Percentiles rank a stretch among this genome's conserved stretches.
phyloP scores from a whole-genome alignment of 2,329 filamentous ascomycete genomes.

The Lachnellula hyalina region DNA sequence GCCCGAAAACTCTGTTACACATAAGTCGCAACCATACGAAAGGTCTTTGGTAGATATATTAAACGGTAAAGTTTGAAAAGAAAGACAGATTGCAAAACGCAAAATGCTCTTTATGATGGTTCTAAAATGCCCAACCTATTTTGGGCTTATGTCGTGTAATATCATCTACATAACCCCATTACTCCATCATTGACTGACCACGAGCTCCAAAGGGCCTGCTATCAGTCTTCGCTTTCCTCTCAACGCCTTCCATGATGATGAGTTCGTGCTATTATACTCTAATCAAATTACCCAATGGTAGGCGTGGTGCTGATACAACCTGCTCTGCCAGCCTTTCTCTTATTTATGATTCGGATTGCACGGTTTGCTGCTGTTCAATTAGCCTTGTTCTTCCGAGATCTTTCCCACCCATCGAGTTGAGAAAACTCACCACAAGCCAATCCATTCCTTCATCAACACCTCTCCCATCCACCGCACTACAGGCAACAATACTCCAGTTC shows the following conservation, averaged over 20 bases:
- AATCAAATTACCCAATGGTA: constrained; percentile 15
- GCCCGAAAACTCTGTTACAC: no score
- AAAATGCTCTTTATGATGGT: neutral
- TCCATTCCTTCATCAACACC: constrained; percentile 98
- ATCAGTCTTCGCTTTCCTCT: constrained; percentile 2
- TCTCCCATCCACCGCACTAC: constrained; percentile 90
- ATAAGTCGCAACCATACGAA: no score
- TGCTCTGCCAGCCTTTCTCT: constrained; percentile 1
- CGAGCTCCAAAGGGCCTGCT: neutral
- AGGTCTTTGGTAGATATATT: no score
- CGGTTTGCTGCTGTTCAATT: constrained; percentile 29
- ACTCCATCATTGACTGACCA: neutral
- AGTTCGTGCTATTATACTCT: constrained; percentile 5
- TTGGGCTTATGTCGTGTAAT: neutral
- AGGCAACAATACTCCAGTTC: constrained; percentile 99
- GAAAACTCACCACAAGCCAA: constrained; percentile 65
- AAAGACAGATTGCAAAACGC: neutral
- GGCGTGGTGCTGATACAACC: constrained; percentile 16
- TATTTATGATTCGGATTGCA: constrained; percentile 30
- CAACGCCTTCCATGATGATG: constrained; percentile 5
- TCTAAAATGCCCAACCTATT: neutral
- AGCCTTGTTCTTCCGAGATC: constrained; percentile 3
- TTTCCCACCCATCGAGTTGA: neutral
- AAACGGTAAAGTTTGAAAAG: neutral
- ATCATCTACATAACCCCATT: neutral